phyloP scores from a whole-genome alignment of 306 rosid species.

The Luffa aegyptiaca region DNA sequence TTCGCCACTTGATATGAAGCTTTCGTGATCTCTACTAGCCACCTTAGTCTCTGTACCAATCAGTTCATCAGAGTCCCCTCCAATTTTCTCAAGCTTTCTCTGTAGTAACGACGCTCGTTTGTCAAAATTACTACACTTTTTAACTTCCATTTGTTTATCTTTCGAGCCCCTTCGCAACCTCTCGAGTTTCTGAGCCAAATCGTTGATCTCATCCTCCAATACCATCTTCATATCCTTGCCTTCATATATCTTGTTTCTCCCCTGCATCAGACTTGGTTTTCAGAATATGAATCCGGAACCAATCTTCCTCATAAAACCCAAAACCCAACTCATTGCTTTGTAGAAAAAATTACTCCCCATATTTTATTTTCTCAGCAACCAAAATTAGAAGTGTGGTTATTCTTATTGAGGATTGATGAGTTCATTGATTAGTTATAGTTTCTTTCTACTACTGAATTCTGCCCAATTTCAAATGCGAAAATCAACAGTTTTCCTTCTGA shows the following conservation, averaged over 20 bases:
- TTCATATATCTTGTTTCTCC: constrained; percentile 51
- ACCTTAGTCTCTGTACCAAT: constrained; percentile 36
- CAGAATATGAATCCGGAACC: not conserved
- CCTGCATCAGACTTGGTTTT: constrained; percentile 28
- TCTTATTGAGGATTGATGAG: not conserved
- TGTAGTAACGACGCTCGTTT: constrained; percentile 43
- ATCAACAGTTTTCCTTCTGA: not conserved
- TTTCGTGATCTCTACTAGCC: constrained; percentile 25
- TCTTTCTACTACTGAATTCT: not conserved
- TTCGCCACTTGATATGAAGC: constrained; percentile 41
- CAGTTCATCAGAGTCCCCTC: constrained; percentile 42
- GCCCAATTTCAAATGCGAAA: not conserved
- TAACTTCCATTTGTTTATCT: constrained; percentile 20
- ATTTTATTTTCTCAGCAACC: not conserved
- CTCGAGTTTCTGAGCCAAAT: constrained; percentile 51
- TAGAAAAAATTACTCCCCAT: not conserved
- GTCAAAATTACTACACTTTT: constrained; percentile 45
- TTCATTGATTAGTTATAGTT: not conserved
- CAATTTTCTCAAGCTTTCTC: constrained; percentile 45
- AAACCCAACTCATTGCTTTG: not conserved
- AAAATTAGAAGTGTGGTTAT: not conserved
- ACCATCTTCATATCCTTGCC: constrained; percentile 33
- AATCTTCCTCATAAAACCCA: not conserved
- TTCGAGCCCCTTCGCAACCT: constrained; percentile 46
- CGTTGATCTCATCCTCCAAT: constrained; percentile 55